Evolutionary conservation across 768 basidiomycete genomes (phyloP).

Genomic region (Roridomyces roridus): DNA sequence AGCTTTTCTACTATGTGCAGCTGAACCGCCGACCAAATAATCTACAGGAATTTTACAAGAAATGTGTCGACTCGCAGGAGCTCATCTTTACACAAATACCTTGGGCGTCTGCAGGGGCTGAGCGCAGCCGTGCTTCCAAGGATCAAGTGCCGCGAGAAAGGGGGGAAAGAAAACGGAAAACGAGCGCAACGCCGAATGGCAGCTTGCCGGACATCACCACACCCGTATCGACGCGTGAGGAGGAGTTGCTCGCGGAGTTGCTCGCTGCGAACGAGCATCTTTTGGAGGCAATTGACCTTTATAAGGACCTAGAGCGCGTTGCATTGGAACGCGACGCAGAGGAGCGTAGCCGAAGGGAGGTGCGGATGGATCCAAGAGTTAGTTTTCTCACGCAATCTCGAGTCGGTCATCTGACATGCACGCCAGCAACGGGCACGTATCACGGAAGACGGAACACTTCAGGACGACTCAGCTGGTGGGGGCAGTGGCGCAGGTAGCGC

Average conservation of each 20-base stretch:
- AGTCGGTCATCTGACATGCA: not conserved
- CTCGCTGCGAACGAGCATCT: constrained; percentile 10
- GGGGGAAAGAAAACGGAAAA: constrained; percentile 32
- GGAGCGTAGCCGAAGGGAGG: constrained; percentile 9
- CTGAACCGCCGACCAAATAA: constrained; percentile 5
- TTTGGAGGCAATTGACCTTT: constrained; percentile 11
- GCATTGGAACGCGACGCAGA: constrained; percentile 11
- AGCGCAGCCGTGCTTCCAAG: constrained; percentile 41
- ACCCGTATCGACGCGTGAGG: constrained; percentile 48
- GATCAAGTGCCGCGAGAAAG: constrained; percentile 47
- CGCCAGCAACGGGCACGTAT: constrained; percentile 41
- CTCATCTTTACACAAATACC: constrained; percentile 87
- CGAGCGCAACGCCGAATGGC: constrained; percentile 24
- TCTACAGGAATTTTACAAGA: constrained; percentile 80
- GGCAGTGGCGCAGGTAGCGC: constrained; percentile 37
- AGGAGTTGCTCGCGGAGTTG: constrained; percentile 11
- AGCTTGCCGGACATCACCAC: constrained; percentile 50
- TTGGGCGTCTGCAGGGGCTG: constrained; percentile 87
- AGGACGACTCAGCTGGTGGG: constrained; percentile 34
- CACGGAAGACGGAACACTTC: constrained; percentile 40
- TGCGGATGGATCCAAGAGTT: constrained; percentile 66
- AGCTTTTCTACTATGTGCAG: constrained; percentile 26
- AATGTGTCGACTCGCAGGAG: constrained; percentile 84
- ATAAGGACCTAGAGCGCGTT: constrained; percentile 10
- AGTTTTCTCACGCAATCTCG: constrained; percentile 27